Evolutionary conservation across 1,139 yeast species (phyloP), one percentile per base, ranked within the genome.

Genomic region (Blastobotrys indianensis): DNA sequence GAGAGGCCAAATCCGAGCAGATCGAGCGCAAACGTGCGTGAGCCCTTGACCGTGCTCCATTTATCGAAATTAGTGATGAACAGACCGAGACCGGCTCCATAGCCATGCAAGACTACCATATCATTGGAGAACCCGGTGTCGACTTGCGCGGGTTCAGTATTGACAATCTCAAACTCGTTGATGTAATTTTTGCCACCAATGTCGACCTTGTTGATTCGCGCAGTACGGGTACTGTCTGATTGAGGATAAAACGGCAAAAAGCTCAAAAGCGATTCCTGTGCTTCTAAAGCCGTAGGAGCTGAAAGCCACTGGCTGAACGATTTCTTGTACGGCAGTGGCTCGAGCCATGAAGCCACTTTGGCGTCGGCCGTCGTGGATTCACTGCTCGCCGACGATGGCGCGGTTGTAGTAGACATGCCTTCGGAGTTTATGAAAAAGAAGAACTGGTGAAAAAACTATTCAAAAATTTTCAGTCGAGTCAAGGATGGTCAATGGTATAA

Each of bases 1-100:
- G 90, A 82, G n/a, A 83, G 67, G 1, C 95, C 95, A 68, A 84
- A 83, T 9, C 94, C 88, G 9, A 86, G 74, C 57, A 85, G 72
- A 60, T 87, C 97, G 17, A 87, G 66, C 32, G 86, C 80, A 60
- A 81, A 85, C 7, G 85, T 58, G 48, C 72, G 68, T 54, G 56
- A 68, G 44, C 66, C 70, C 30, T 58, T 65, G 7, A 57, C 44
- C 11, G 54, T 41, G 20, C 61, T 59, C 62, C 61, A 56, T 41
- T 55, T 76, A 41, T 74, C 77, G 54, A 85, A 80, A 59, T 85
- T 86, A 46, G 88, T 70, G 51, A 84, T 85, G 67, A 79, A 87
- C 58, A 90, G 80, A 17, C 90, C 87, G 6, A 82, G 71, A 0
- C 94, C 82, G 0, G 96, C 92, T 0, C 92, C 95, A 62, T 84